Evolutionary conservation across 352 stramenopile species (phyloP).

Genomic region (Phytophthora colocasiae): DNA sequence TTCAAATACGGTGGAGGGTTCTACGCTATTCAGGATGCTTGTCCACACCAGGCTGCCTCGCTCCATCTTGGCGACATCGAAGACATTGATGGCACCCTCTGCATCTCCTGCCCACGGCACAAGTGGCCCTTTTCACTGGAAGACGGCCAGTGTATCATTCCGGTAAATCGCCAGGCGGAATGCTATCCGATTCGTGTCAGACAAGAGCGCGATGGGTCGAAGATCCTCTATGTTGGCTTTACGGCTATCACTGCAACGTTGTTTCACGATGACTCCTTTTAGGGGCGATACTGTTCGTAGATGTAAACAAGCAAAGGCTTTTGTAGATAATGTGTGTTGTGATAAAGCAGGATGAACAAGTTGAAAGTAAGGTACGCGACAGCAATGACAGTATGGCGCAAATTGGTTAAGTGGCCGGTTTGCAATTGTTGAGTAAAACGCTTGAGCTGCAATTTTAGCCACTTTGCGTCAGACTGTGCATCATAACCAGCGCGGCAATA

Average conservation of each 20-base stretch:
- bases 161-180: slow-evolving; percentile 54
- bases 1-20: slow-evolving; percentile 78
- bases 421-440: too few relatives aligned
- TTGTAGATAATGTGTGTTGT: slow-evolving; percentile 14
- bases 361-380: too few relatives aligned
- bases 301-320: not conserved
- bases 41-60: slow-evolving; percentile 81
- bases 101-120: slow-evolving; percentile 80
- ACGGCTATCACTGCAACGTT: slow-evolving; percentile 54
- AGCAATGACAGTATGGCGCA: too few relatives aligned
- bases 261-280: slow-evolving; percentile 86
- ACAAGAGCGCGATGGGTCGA: slow-evolving; percentile 46
- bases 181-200: slow-evolving; percentile 71
- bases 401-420: too few relatives aligned
- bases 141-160: slow-evolving; percentile 73
- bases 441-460: too few relatives aligned
- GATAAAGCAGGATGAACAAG: slow-evolving; percentile 3
- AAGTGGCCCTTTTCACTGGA: slow-evolving; percentile 86
- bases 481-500: slow-evolving; percentile 26
- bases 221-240: slow-evolving; percentile 79
- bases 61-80: slow-evolving; percentile 89
- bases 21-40: slow-evolving; percentile 82
- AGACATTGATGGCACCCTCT: slow-evolving; percentile 76
- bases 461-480: not conserved
- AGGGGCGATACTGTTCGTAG: slow-evolving; percentile 1